Evolutionary conservation across 2,329 filamentous ascomycete genomes (phyloP), one percentile per base, ranked within the genome.

Genomic region (Microdochium trichocladiopsis): DNA sequence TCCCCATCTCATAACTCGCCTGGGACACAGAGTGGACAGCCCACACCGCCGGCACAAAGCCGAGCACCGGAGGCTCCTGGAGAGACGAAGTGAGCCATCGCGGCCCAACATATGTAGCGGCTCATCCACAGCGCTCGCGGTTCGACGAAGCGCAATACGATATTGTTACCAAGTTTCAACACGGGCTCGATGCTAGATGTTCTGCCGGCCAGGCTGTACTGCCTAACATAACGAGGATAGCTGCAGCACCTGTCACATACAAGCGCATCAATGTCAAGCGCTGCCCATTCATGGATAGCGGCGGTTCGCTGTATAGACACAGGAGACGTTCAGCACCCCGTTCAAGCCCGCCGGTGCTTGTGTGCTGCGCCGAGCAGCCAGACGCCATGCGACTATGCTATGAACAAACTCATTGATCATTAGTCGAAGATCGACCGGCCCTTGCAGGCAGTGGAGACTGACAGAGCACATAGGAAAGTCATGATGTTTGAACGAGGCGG

Each of bases 1-100:
- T 77, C 75, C 55, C 71, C 72, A 50, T 69, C 65, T 25, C 75
- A 77, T 53, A 68, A 63, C 51, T 66, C 72, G 36, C 72, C 41
- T 22, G 41, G 12, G 18, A 45, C 72, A 53, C 78, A 79, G 54
- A 62, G 61, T 18, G 41, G 41, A 8, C 41, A 45, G 10, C 41
- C 41, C 16, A 22, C 41, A 6, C 41, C 41, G 22, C 18, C 41
- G 6, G 41, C 41, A 18, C 41, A 45, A 8, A 21, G 16, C 12
- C 41, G 41, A 16, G 41, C 41, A 9, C 18, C 41, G 3, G 41
- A 45, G 5, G 41, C 41, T 21, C 14, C 41, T 18, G 18, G 41
- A 21, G 41, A 45, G 41, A 18, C 41, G 12, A 45, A 45, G 18
- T 45, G 41, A 45, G 41, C 21, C 12, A 8, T 18, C 12, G 11